Conservation (phyloP, 1,139 yeast species). For the Sugiyamaella japonica region DNA sequence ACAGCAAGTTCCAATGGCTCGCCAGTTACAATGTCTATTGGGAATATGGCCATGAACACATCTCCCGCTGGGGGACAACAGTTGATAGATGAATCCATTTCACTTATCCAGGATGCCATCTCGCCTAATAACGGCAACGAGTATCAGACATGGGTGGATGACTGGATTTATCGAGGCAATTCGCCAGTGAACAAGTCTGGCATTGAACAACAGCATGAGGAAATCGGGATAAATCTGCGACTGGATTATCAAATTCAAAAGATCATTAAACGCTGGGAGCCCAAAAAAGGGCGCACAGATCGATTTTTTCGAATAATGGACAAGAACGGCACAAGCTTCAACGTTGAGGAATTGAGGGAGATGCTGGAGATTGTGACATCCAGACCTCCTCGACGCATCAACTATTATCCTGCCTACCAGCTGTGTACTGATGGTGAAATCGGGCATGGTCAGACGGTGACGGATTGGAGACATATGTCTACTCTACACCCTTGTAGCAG, state of each 20-base stretch:
- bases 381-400: constrained; percentile 33
- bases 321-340: constrained; percentile 28
- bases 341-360: constrained; percentile 30
- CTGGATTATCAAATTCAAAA: constrained; percentile 22
- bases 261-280: constrained; percentile 27
- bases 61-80: constrained; percentile 2
- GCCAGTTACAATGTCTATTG: constrained; percentile 11
- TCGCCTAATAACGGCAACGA: constrained; percentile 22
- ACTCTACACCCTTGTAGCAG: constrained; percentile 27
- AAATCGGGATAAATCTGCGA: constrained; percentile 3
- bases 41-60: neutral
- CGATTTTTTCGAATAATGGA: constrained; percentile 32
- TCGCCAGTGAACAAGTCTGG: constrained; percentile 18
- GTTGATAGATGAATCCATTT: constrained; percentile 21
- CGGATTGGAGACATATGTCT: constrained; percentile 29
- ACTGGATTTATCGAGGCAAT: constrained; percentile 12
- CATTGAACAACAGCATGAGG: constrained; percentile 15
- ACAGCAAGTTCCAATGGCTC: constrained; percentile 12
- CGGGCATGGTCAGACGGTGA: constrained; percentile 32
- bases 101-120: constrained; percentile 20
- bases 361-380: constrained; percentile 29
- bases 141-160: constrained; percentile 23
- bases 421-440: constrained; percentile 30
- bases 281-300: constrained; percentile 26
- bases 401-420: constrained; percentile 31